Base-by-base conservation (phyloP, 2,329 filamentous ascomycete genomes). In the Periconia macrospinosa region DNA sequence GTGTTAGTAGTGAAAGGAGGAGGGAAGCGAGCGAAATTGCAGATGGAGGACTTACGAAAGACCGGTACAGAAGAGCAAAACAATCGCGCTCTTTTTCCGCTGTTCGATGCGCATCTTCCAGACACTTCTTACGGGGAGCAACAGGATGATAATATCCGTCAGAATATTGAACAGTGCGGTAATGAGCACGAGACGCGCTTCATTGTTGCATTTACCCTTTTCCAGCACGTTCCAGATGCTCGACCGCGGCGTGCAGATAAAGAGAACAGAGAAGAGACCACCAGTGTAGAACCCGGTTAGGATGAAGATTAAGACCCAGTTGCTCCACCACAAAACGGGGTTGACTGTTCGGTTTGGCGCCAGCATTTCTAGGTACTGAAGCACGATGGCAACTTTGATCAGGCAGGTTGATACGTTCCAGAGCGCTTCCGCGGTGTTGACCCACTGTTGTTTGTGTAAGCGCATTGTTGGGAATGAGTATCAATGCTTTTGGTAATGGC, bases 301-400 rank as follows among this genome's bases (percentile, higher is more conserved):
- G 45, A 37, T 20, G 13, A 15, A 17, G 30, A 47, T 35, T 9
- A 47, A n/a, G 11, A 37, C 9, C 7, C 45, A n/a, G 18, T 10
- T 37, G n/a, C 45, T 20, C 27, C 30, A 47, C 45, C 45, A 47
- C 30, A 47, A 17, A 7, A 10, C 30, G 2, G 30, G 27, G 19
- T 37, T 47, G 30, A 47, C 30, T 8, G 45, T 37, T 37, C 23
- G 45, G 18, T 37, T 35, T 5, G 45, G 30, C 14, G 45, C 45
- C 14, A 47, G 45, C n/a, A 47, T 47, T 8, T 37, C 30, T n/a
- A 47, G 10, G 30, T 47, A 47, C 19, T 47, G 45, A 11, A 45
- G 23, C 18, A 45, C 20, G 17, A 45, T 45, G 10, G 43, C 13
- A 3, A 27, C 19, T 27, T 45, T 45, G 20, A 45, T 17, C 23